Evolutionary conservation across 2,329 filamentous ascomycete species (phyloP), one percentile per base, ranked within the genome.

Genomic region (Colletotrichum lini): DNA sequence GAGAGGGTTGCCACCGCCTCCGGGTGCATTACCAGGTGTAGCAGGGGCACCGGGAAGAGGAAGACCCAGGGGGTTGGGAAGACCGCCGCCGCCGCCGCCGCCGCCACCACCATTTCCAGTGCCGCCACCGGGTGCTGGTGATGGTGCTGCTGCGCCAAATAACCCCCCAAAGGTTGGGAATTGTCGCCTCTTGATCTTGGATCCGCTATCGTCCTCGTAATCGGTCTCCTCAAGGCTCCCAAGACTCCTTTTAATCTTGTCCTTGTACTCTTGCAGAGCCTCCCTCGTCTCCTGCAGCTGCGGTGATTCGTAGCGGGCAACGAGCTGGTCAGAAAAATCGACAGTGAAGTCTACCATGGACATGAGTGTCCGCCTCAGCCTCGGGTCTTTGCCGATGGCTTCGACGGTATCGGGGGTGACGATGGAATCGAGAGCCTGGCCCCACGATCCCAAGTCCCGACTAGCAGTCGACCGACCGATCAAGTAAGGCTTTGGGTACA

Each of bases 291-390:
- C 62, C 42, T 58, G 65, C 2, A 73, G 35, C 15, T 72, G 58
- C 3, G 68, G 50, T 3, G 65, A 53, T 6, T 73, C 72, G 42
- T 72, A 67, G 3, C 58, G 68, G 1, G 61, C 49, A 3, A 59
- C 72, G 1, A 74, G 56, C 10, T 63, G 44, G 2, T 70, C 62
- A 1, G 73, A 72, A 15, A 74, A 40, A 5, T 74, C 73, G 15
- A 61, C 62, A 4, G 62, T 73, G 42, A 70, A 66, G 40, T 74
- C 73, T 2, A 74, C 72, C 61, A 74, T 64, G n/a, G 63, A 57
- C 50, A 74, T 40, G 4, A 74, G 50, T 2, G 68, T 72, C 30
- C 68, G 65, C 2, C 68, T 60, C 12, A 74, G 62, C 42, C 61
- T 65, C 26, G 57, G 40, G 18, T 74, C 73, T 45, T 40, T 69